These are phyloP conservation scores for Backusella mclennaniae DNA, from an alignment of 192 early-diverging fungal genomes.

Conservation along the genomic window DNA sequence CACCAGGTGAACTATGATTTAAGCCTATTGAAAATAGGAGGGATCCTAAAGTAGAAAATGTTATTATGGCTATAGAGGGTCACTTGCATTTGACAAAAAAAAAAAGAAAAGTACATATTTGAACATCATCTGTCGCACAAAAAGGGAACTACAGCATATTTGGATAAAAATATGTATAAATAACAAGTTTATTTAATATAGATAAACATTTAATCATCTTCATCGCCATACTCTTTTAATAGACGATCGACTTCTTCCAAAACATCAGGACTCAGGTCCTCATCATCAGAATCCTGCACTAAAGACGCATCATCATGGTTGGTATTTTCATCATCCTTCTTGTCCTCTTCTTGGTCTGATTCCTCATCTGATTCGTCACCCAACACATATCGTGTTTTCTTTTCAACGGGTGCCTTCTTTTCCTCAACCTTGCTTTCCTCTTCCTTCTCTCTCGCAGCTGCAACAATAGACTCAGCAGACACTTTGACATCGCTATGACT, in stretches of 20 bases:
- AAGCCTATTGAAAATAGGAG: background rate
- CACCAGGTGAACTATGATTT: background rate
- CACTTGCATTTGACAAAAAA: too few relatives aligned
- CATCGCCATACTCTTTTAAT: constrained; percentile 24
- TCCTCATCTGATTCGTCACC: background rate
- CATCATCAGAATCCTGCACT: constrained; percentile 22
- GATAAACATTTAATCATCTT: constrained; percentile 15
- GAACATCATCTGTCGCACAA: too few relatives aligned
- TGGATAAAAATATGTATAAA: background rate
- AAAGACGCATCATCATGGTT: background rate
- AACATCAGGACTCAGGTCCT: constrained; percentile 23
- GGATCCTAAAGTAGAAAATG: too few relatives aligned
- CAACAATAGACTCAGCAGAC: background rate
- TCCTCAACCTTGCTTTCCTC: background rate
- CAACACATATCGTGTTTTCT: background rate
- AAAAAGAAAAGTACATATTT: too few relatives aligned
- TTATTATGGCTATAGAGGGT: too few relatives aligned
- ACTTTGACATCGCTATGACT: background rate
- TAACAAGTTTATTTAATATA: background rate
- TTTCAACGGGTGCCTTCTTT: background rate
- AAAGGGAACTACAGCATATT: too few relatives aligned
- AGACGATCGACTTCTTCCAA: constrained; percentile 52
- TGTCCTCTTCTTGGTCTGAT: background rate
- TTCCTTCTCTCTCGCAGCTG: background rate
- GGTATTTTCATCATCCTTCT: background rate